These are phyloP conservation scores for Scedosporium minutisporum DNA, from an alignment of 2,329 filamentous ascomycete genomes.

Conservation along the genomic window DNA sequence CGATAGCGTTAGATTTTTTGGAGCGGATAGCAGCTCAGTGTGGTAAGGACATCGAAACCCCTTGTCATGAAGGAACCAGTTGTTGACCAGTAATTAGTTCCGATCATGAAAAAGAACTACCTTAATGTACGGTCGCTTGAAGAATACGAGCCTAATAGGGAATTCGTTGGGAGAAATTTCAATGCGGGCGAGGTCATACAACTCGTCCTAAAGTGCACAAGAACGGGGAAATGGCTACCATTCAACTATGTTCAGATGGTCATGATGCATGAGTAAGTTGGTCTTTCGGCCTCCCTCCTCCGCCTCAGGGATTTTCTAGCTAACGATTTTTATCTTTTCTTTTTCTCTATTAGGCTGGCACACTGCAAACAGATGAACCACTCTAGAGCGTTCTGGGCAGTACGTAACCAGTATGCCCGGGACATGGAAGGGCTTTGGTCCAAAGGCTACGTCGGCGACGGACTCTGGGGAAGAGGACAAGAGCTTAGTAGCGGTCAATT, in stretches of 20 bases:
- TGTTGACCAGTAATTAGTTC: constrained; percentile 30
- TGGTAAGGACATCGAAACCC: constrained; percentile 27
- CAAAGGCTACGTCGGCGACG: constrained; percentile 66
- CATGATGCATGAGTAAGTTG: constrained; percentile 71
- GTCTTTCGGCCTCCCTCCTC: neutral
- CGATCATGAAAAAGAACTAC: constrained; percentile 58
- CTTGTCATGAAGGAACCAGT: neutral
- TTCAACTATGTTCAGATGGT: constrained; percentile 85
- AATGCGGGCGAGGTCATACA: constrained; percentile 83
- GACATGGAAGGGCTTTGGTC: constrained; percentile 64
- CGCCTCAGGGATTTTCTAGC: neutral
- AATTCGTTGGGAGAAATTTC: constrained; percentile 85
- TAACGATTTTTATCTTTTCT: neutral
- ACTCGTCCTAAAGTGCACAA: constrained; percentile 63
- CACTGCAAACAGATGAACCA: constrained; percentile 93
- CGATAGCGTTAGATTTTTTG: constrained; percentile 58
- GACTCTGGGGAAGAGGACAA: constrained; percentile 69
- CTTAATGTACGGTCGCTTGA: constrained; percentile 59
- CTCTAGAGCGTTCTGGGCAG: constrained; percentile 68
- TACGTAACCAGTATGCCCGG: constrained; percentile 62
- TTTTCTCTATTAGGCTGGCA: constrained; percentile 45
- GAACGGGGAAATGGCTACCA: constrained; percentile 61
- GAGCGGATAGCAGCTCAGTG: constrained; percentile 75
- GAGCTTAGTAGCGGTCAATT: constrained; percentile 52
- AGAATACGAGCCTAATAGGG: constrained; percentile 69